Evolutionary conservation across 108 stramenopile genomes (phyloP), one percentile per base, ranked within the genome.

Genomic region (Skeletonema grethae): DNA sequence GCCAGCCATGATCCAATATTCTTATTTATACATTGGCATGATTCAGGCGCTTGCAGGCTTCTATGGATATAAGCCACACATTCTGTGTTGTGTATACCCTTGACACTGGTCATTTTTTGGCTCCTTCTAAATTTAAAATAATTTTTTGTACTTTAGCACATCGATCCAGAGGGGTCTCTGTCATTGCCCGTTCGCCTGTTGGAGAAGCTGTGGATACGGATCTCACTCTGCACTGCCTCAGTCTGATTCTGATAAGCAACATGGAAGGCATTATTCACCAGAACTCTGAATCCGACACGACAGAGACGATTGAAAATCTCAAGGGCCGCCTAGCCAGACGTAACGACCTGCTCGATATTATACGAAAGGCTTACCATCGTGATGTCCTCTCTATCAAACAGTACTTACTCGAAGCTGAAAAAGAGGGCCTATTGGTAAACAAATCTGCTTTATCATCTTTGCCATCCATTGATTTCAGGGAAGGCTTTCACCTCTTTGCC

Each of bases 1-100:
- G 5, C 31, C 31, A 35, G 72, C 75, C 46, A 82, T 90, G 35
- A 57, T 90, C 34, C 61, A 65, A 38, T 85, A 72, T 61, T 76
- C 83, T 35, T 90, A 90, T 70, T 70, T 82, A 6, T 77, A 86
- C 28, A 79, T 83, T 18, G 89, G 89, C 9, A 32, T 89, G 45
- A 85, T 87, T 13, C 83, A 87, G 73, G 78, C 83, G 18, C 28
- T 81, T 0, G 85, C 84, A 2, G 85, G 85, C 10, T 85, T 85
- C 70, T 82, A 84, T 68, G 86, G 46, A 2, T 48, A 48, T 6
- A 18, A n/a, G 0, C 46, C 46, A n/a, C n/a, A 48, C 5, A 48
- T 48, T 18, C 46, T 48, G n/a, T n/a, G n/a, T n/a, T n/a, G n/a
- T n/a, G n/a, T n/a, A n/a, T n/a, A n/a, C n/a, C n/a, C n/a, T n/a